phyloP scores from a whole-genome alignment of 768 basidiomycete species.

The Lactarius evosmus region DNA sequence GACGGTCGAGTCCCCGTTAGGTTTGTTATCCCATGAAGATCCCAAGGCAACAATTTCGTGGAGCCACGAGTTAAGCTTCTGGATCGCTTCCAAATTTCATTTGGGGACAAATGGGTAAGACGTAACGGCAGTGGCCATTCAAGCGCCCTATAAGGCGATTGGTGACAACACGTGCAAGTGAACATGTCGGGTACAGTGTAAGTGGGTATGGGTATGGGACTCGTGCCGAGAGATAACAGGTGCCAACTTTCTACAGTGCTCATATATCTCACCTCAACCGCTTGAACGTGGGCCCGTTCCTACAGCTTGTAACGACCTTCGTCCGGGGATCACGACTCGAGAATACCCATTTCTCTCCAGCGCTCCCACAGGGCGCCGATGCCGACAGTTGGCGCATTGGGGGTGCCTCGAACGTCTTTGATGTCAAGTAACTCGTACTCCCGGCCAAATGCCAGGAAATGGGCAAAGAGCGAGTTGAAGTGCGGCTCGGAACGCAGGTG shows the following conservation, averaged over 20 bases:
- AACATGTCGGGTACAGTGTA: slow-evolving; percentile 1
- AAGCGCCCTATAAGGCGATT: neutral
- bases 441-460: slow-evolving; percentile 92
- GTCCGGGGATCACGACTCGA: slow-evolving; percentile 41
- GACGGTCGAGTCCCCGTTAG: neutral
- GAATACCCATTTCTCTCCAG: slow-evolving; percentile 84
- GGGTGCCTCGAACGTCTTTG: slow-evolving; percentile 78
- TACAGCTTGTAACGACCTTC: neutral
- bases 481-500: slow-evolving; percentile 93
- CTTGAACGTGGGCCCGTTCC: neutral
- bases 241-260: slow-evolving; percentile 9
- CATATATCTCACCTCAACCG: neutral
- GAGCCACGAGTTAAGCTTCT: slow-evolving; percentile 1
- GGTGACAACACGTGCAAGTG: neutral
- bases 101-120: slow-evolving; percentile 1
- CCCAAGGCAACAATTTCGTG: neutral
- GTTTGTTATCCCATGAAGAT: neutral
- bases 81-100: neutral
- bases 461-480: slow-evolving; percentile 96
- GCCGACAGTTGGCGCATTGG: slow-evolving; percentile 55
- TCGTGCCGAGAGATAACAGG: slow-evolving; percentile 9
- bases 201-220: slow-evolving; percentile 9
- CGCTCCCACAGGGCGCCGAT: slow-evolving; percentile 81
- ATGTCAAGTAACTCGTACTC: slow-evolving; percentile 90
- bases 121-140: neutral